phyloP scores from a whole-genome alignment of 176 grass and related monocot species.

The Paspalum notatum region DNA sequence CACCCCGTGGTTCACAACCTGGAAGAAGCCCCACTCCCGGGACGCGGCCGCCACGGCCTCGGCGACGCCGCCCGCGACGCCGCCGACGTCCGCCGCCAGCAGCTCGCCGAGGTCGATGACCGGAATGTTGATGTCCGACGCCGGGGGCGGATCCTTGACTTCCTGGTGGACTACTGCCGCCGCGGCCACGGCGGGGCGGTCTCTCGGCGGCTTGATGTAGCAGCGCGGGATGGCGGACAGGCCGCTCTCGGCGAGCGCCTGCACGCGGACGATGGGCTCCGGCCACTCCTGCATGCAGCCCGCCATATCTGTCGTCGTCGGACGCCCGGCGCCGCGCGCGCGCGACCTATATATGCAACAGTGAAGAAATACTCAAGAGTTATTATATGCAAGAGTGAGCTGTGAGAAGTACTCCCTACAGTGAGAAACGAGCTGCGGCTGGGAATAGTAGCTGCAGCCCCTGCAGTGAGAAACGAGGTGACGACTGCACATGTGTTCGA shows the following conservation, averaged over 20 bases:
- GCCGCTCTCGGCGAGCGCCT: constrained; percentile 77
- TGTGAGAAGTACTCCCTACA: neutral
- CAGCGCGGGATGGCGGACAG: constrained; percentile 55
- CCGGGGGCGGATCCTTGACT: neutral
- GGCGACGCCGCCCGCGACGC: neutral
- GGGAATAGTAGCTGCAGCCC: neutral
- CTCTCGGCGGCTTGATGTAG: constrained; percentile 75
- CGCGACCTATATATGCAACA: constrained; percentile 26
- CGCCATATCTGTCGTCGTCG: constrained; percentile 13
- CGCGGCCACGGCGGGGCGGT: constrained; percentile 48
- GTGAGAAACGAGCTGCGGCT: neutral
- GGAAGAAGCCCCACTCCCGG: constrained; percentile 86
- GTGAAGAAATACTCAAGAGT: neutral
- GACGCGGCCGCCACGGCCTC: constrained; percentile 63
- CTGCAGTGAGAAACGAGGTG: constrained; percentile 33
- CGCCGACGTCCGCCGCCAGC: constrained; percentile 22
- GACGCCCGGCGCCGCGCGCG: neutral
- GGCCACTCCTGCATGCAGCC: constrained; percentile 76
- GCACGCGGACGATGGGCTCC: constrained; percentile 72
- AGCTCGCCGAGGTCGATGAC: constrained; percentile 66
- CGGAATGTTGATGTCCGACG: constrained; percentile 51
- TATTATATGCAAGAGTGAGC: too few relatives aligned
- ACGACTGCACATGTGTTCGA: neutral
- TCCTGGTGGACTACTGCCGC: neutral
- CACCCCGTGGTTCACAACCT: constrained; percentile 86